Evolutionary conservation across 768 basidiomycete species (phyloP).

Genomic region (Bullera alba): DNA sequence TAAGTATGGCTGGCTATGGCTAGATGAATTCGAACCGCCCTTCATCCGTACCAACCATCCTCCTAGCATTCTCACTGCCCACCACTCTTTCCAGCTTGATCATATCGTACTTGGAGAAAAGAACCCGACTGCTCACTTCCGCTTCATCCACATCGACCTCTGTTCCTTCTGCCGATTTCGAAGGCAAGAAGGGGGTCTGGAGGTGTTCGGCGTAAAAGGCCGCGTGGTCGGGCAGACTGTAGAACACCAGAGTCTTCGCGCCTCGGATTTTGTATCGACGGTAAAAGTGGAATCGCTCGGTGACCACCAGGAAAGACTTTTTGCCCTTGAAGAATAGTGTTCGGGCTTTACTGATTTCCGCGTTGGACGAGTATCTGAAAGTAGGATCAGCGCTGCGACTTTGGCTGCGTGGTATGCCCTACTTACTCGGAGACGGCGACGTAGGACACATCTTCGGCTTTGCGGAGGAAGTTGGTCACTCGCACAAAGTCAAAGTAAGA

Average conservation of each 20-base stretch:
- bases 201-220: conserved; percentile 87
- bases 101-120: conserved; percentile 86
- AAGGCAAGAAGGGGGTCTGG: conserved; percentile 68
- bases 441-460: conserved; percentile 63
- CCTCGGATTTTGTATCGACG: conserved; percentile 90
- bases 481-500: conserved; percentile 96
- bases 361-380: conserved; percentile 82
- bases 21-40: conserved; percentile 47
- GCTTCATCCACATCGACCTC: conserved; percentile 76
- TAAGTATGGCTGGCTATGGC: too few species aligned
- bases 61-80: conserved; percentile 49
- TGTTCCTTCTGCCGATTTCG: conserved; percentile 50
- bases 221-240: conserved; percentile 81
- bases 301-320: conserved; percentile 78
- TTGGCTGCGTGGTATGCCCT: neutral
- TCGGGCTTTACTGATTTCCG: conserved; percentile 88
- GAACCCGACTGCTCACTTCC: conserved; percentile 72
- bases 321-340: conserved; percentile 85
- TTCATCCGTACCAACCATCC: conserved; percentile 46
- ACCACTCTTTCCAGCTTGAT: conserved; percentile 81
- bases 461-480: conserved; percentile 76
- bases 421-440: conserved; percentile 82
- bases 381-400: neutral
- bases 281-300: conserved; percentile 98
- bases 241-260: conserved; percentile 86